Evolutionary conservation across 495 filamentous ascomycete genomes (phyloP).

Genomic region (Penicillium argentinense): DNA sequence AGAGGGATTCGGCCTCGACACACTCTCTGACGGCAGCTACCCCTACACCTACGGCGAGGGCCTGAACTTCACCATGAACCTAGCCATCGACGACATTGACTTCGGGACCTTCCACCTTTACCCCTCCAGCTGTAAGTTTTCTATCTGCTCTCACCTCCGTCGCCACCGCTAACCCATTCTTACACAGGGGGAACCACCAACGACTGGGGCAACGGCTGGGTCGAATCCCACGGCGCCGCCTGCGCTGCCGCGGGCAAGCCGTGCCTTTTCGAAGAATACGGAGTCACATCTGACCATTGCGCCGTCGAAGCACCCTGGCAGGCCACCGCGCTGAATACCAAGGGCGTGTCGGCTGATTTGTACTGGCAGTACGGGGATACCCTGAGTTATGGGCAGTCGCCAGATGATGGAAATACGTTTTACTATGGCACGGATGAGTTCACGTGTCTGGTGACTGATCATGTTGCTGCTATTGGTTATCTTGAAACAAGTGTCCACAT

Average conservation of each 20-base stretch:
- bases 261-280: slow-evolving; percentile 70
- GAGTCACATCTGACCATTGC: slow-evolving; percentile 44
- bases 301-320: slow-evolving; percentile 59
- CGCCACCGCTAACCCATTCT: background rate
- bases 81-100: slow-evolving; percentile 58
- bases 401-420: slow-evolving; percentile 62
- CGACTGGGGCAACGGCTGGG: slow-evolving; percentile 57
- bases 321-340: slow-evolving; percentile 47
- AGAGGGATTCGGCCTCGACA: slow-evolving; percentile 43
- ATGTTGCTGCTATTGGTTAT: slow-evolving; percentile 50
- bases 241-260: slow-evolving; percentile 60
- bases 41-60: slow-evolving; percentile 61
- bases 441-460: slow-evolving; percentile 56
- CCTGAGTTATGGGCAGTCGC: slow-evolving; percentile 54
- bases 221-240: slow-evolving; percentile 57
- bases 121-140: slow-evolving; percentile 51
- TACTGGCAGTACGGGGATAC: slow-evolving; percentile 67
- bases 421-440: slow-evolving; percentile 57
- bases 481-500: too few relatives aligned
- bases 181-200: slow-evolving; percentile 38
- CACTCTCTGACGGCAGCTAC: slow-evolving; percentile 51
- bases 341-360: slow-evolving; percentile 54
- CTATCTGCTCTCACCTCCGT: slow-evolving; percentile 36
- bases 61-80: slow-evolving; percentile 61
- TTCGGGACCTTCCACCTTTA: slow-evolving; percentile 70